Base-by-base conservation (phyloP, 2,329 filamentous ascomycete genomes). In the Aureobasidium sp. region DNA sequence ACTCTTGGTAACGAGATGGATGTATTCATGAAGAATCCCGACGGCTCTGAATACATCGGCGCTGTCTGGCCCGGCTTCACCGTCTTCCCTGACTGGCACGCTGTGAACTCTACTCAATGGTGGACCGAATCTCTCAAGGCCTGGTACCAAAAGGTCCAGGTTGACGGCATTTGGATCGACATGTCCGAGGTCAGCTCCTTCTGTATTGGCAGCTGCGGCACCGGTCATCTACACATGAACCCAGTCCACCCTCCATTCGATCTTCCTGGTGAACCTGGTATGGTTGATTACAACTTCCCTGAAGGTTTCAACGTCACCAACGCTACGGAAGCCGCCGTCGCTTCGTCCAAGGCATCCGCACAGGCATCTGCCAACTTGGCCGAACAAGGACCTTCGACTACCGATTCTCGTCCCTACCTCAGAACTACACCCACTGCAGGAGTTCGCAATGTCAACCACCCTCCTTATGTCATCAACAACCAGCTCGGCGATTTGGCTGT, bases 391-490 rank as follows among this genome's bases (percentile, higher is more conserved):
- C 55, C 63, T 15, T 60, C 66, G 8, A 65, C 66, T 27, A 69
- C 71, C 2, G 67, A 68, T 2, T 70, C 71, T 0, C 69, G 67
- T 2, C 66, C 74, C 0, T 86, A 84, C 66, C 70, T 84, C 51
- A 78, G 81, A 4, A 84, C 81, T 0, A 84, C 77, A 0, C 83
- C 85, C 1, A 87, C 84, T 0, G 77, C 82, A 0, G 86, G 85
- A 1, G 75, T 77, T 13, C 81, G 89, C 21, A 81, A 91, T 66
- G 74, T 93, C 60, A 84, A 90, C 67, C 79, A 85, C 66, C 89
- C 89, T 23, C 87, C 89, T 2, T 94, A 93, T 67, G 82, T 84
- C 6, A 86, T 93, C 68, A 85, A 91, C 70, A 83, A 92, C 69
- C 81, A 84, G 42, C 80, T 88, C 45, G 88, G 87, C 17, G 87